Percentiles rank a stretch among this genome's conserved stretches.
Conservation (phyloP, 1,284 basidiomycete species). For the Neotropicomus parvogracilis region DNA sequence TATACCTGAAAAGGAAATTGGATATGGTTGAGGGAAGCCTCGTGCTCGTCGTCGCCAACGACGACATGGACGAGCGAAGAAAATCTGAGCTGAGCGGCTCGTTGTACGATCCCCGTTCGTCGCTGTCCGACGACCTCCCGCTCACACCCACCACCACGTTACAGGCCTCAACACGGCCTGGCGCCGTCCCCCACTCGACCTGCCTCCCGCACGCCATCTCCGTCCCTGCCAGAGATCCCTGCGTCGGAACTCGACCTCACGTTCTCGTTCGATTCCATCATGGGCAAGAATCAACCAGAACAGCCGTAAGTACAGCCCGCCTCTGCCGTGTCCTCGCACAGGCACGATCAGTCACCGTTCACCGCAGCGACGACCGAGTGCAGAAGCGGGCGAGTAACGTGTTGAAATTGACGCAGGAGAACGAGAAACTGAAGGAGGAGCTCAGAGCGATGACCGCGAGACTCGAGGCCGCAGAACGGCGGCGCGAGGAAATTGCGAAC, state of each 20-base stretch:
- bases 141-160: constrained; percentile 21
- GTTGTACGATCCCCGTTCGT: constrained; percentile 22
- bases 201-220: constrained; percentile 29
- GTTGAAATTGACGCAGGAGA: constrained; percentile 68
- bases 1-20: constrained; percentile 7
- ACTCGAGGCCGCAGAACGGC: constrained; percentile 67
- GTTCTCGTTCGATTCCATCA: constrained; percentile 48
- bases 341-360: constrained; percentile 27
- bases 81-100: constrained; percentile 20
- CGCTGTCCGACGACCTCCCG: constrained; percentile 1
- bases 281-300: constrained; percentile 24
- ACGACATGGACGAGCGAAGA: constrained; percentile 27
- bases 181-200: constrained; percentile 14
- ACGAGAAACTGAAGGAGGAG: constrained; percentile 71
- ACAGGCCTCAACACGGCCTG: constrained; percentile 22
- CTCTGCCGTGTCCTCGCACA: constrained; percentile 14
- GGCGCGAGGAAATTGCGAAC: constrained; percentile 52
- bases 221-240: constrained; percentile 54
- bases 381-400: constrained; percentile 75
- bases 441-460: constrained; percentile 70
- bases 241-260: constrained; percentile 48
- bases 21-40: constrained; percentile 15
- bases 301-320: constrained; percentile 35
- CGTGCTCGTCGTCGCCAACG: constrained; percentile 27
- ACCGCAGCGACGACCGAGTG: constrained; percentile 52